These are phyloP conservation scores for Ophiostoma pallidulum DNA, from an alignment of 2,329 filamentous ascomycete genomes.

Conservation along the genomic window DNA sequence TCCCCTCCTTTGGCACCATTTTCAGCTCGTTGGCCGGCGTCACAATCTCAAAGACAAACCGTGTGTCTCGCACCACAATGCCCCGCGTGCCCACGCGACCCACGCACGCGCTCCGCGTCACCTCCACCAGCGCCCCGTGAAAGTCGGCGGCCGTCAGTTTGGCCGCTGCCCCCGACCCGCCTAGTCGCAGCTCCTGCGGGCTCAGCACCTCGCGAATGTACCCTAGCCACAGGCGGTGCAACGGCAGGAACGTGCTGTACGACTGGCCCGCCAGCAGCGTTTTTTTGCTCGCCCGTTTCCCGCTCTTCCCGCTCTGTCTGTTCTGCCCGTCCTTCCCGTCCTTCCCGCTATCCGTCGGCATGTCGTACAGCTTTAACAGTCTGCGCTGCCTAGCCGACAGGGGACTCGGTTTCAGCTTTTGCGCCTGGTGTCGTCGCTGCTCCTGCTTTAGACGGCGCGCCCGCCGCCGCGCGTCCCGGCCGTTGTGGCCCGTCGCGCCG, in stretches of 20 bases:
- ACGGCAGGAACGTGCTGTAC: constrained; percentile 66
- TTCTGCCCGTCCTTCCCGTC: neutral
- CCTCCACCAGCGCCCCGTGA: constrained; percentile 75
- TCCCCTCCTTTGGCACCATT: constrained; percentile 80
- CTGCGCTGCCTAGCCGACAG: constrained; percentile 75
- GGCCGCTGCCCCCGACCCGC: constrained; percentile 53
- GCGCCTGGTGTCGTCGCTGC: constrained; percentile 24
- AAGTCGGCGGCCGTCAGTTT: constrained; percentile 82
- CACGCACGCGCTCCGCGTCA: constrained; percentile 72
- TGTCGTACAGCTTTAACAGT: constrained; percentile 59
- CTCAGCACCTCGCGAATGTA: constrained; percentile 80
- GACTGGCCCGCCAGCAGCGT: constrained; percentile 43
- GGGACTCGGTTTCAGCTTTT: constrained; percentile 46
- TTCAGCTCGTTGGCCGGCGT: constrained; percentile 63
- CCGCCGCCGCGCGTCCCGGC: constrained; percentile 47
- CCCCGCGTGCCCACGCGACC: constrained; percentile 75
- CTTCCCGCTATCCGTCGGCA: constrained; percentile 36
- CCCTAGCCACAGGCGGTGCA: constrained; percentile 70
- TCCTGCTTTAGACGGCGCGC: constrained; percentile 38
- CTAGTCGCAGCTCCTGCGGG: constrained; percentile 39
- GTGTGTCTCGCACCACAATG: constrained; percentile 82
- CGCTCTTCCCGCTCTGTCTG: neutral
- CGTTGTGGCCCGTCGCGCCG: constrained; percentile 33
- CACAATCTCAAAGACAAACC: constrained; percentile 77
- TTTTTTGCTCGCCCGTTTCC: neutral